These are phyloP conservation scores for Monosporascus sp. DNA, from an alignment of 2,329 filamentous ascomycete species.

Conservation along the genomic window DNA sequence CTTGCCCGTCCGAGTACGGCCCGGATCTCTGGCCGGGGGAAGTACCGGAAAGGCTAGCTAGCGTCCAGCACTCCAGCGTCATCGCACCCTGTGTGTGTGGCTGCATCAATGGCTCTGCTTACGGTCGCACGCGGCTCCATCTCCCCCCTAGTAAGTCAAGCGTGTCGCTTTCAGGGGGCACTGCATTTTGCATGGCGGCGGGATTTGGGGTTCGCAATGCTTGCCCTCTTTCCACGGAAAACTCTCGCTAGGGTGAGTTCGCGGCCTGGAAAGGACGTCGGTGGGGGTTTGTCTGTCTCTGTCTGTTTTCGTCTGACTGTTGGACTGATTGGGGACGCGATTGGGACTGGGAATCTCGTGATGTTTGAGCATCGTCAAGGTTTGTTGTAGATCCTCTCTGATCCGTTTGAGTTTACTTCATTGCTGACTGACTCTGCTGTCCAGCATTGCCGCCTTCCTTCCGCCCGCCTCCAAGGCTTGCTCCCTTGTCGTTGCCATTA, in stretches of 20 bases:
- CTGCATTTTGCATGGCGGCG: constrained; percentile 7
- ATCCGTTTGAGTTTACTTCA: too few species aligned
- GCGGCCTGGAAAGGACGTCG: not conserved
- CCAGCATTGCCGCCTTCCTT: too few species aligned
- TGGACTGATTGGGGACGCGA: too few species aligned
- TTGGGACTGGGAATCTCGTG: too few species aligned
- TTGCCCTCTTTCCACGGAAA: not conserved
- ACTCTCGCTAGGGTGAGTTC: not conserved
- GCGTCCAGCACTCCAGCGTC: constrained; percentile 8
- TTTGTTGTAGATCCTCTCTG: too few species aligned
- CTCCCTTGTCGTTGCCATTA: too few species aligned
- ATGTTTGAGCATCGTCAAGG: too few species aligned
- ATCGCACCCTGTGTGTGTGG: not conserved
- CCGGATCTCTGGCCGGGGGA: not conserved
- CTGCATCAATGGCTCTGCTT: constrained; percentile 11
- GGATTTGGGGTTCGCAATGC: constrained; percentile 5
- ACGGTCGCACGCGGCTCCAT: constrained; percentile 6
- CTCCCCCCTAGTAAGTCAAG: constrained; percentile 8
- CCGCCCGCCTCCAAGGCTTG: too few species aligned
- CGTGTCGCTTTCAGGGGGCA: constrained; percentile 1
- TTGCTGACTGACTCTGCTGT: too few species aligned
- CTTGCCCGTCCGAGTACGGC: too few species aligned
- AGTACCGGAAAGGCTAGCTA: not conserved
- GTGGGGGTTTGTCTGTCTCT: not conserved
- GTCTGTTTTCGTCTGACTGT: too few species aligned